Conservation (phyloP, 2,329 filamentous ascomycete genomes). For the Xylaria digitata region DNA sequence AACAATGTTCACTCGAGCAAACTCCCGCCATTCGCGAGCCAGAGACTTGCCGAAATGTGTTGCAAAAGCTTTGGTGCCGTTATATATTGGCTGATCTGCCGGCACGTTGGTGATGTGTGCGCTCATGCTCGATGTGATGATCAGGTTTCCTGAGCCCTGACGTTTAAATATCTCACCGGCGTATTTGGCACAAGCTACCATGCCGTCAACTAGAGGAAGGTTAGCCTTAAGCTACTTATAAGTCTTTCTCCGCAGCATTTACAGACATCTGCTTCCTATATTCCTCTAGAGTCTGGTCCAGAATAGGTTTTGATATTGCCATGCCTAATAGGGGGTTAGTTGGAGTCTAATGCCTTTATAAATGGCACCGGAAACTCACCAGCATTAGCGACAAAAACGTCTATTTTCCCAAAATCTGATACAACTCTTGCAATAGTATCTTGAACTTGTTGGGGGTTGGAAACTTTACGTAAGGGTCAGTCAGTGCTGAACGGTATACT, state of each 20-base stretch:
- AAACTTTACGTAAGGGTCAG: conserved; percentile 27
- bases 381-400: conserved; percentile 41
- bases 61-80: conserved; percentile 66
- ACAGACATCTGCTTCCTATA: conserved; percentile 38
- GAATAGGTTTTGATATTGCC: conserved; percentile 38
- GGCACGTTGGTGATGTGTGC: conserved; percentile 64
- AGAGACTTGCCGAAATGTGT: conserved; percentile 67
- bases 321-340: conserved; percentile 29
- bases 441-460: conserved; percentile 31
- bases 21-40: conserved; percentile 67
- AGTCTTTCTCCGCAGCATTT: not conserved
- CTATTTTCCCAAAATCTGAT: conserved; percentile 37
- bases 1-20: conserved; percentile 67
- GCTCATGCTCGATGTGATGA: conserved; percentile 54
- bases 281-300: conserved; percentile 38
- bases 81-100: conserved; percentile 66
- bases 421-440: conserved; percentile 31
- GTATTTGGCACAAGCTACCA: conserved; percentile 38
- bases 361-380: conserved; percentile 22
- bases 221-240: conserved; percentile 15
- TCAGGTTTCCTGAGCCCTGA: conserved; percentile 41
- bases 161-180: conserved; percentile 39
- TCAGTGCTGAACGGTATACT: not conserved
- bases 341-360: not conserved
- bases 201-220: conserved; percentile 33